Conservation (phyloP, 441 rosid species). For the Brassica hybrid region DNA sequence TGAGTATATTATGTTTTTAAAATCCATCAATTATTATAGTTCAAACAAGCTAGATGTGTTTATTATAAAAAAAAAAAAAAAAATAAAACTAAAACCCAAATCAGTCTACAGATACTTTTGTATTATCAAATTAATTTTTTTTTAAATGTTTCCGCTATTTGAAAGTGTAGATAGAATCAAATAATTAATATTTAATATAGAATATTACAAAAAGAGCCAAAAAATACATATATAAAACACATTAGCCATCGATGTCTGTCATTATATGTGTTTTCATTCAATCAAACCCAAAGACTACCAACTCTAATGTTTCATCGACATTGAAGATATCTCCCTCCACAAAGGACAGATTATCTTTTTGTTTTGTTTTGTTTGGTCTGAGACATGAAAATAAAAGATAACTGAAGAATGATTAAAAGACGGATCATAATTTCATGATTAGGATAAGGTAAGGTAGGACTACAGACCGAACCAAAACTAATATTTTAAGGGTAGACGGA, state of each 20-base stretch:
- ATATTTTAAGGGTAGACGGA: not conserved
- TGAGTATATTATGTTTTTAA: not conserved
- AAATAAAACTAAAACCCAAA: not conserved
- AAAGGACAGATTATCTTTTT: not conserved
- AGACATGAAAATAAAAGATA: not conserved
- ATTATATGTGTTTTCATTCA: not conserved
- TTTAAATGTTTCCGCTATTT: not conserved
- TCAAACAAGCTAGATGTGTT: not conserved
- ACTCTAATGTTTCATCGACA: not conserved
- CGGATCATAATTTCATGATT: not conserved
- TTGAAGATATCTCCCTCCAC: not conserved
- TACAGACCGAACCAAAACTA: not conserved
- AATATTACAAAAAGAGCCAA: not conserved
- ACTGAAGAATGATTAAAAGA: not conserved
- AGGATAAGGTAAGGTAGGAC: not conserved
- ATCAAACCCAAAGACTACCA: not conserved
- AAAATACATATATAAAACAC: not conserved
- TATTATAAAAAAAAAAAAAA: not conserved
- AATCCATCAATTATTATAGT: not conserved
- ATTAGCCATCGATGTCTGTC: not conserved
- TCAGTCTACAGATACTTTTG: not conserved
- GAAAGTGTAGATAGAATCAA: not conserved
- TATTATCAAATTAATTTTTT: not conserved
- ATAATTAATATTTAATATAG: not conserved
- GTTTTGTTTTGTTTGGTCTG: not conserved